These are phyloP conservation scores for Tetradesmus lagerheimii DNA, from an alignment of 139 green algal genomes.

Conservation along the genomic window DNA sequence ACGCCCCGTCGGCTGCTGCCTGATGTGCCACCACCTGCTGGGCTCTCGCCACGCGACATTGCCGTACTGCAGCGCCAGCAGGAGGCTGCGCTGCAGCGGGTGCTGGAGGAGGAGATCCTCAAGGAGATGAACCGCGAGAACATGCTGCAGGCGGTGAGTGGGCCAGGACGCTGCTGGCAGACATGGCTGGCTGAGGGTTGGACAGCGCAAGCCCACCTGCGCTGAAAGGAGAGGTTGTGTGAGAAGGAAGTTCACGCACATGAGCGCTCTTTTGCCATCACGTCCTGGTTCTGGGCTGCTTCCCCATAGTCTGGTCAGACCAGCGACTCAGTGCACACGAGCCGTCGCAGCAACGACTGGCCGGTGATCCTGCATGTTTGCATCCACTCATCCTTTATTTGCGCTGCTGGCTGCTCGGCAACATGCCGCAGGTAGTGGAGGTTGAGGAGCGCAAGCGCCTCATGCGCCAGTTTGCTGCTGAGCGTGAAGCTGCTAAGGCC, in stretches of 20 bases:
- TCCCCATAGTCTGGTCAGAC: too few species aligned
- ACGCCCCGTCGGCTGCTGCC: background rate
- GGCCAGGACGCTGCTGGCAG: background rate
- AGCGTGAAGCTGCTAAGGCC: constrained; percentile 57
- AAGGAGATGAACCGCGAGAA: constrained; percentile 54
- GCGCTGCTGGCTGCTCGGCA: too few species aligned
- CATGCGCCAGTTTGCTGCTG: constrained; percentile 54
- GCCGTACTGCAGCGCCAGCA: constrained; percentile 2
- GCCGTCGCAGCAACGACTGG: too few species aligned
- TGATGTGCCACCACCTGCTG: background rate
- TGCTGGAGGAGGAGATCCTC: constrained; percentile 55
- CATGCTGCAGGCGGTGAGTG: constrained; percentile 51
- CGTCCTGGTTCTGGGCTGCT: too few species aligned
- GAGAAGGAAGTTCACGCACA: too few species aligned
- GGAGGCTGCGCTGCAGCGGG: constrained; percentile 40
- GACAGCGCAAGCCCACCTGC: too few species aligned
- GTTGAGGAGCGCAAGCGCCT: constrained; percentile 59
- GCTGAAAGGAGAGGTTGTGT: too few species aligned
- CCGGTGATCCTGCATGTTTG: too few species aligned
- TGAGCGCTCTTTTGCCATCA: too few species aligned
- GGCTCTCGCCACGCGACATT: background rate
- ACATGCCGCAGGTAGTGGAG: constrained; percentile 49
- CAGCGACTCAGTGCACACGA: too few species aligned
- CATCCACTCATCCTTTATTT: too few species aligned
- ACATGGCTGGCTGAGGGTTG: too few species aligned